Percentiles rank a stretch among this genome's conserved stretches.
Evolutionary conservation across 2,329 filamentous ascomycete genomes (phyloP).

Genomic region (Tricladium varicosporioides): DNA sequence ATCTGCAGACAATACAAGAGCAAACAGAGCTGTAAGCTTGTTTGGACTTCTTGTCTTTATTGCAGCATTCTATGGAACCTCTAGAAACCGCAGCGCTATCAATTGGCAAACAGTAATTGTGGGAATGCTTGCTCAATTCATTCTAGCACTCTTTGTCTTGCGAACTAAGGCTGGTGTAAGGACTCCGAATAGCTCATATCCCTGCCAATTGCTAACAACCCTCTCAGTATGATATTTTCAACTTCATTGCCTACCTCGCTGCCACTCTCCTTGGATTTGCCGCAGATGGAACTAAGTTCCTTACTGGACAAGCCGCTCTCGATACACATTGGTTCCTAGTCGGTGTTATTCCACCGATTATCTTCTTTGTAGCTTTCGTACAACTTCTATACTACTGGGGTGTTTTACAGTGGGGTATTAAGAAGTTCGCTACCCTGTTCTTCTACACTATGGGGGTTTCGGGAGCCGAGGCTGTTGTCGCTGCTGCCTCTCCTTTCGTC

Average conservation of each 20-base stretch:
- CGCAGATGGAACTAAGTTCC: constrained; percentile 67
- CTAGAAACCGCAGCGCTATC: constrained; percentile 60
- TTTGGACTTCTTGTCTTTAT: constrained; percentile 76
- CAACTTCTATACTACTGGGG: constrained; percentile 81
- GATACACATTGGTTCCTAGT: constrained; percentile 67
- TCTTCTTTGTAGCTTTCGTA: constrained; percentile 94
- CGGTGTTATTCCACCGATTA: constrained; percentile 81
- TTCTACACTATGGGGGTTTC: constrained; percentile 87
- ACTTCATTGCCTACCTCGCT: constrained; percentile 77
- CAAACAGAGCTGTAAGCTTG: constrained; percentile 76
- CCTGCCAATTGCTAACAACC: not conserved
- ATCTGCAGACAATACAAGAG: constrained; percentile 71
- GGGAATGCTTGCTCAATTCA: constrained; percentile 84
- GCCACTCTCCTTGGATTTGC: constrained; percentile 75
- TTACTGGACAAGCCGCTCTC: constrained; percentile 52
- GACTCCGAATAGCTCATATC: not conserved
- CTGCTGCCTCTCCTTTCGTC: constrained; percentile 89
- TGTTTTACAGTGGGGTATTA: constrained; percentile 84
- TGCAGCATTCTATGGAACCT: constrained; percentile 65
- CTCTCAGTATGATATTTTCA: constrained; percentile 75
- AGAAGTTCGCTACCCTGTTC: constrained; percentile 86
- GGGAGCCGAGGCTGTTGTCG: constrained; percentile 90
- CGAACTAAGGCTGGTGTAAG: constrained; percentile 65
- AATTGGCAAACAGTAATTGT: constrained; percentile 82
- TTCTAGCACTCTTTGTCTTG: constrained; percentile 85